Base-by-base conservation (phyloP, 2,329 filamentous ascomycete genomes). In the Aspergillus pseudoglaucus region DNA sequence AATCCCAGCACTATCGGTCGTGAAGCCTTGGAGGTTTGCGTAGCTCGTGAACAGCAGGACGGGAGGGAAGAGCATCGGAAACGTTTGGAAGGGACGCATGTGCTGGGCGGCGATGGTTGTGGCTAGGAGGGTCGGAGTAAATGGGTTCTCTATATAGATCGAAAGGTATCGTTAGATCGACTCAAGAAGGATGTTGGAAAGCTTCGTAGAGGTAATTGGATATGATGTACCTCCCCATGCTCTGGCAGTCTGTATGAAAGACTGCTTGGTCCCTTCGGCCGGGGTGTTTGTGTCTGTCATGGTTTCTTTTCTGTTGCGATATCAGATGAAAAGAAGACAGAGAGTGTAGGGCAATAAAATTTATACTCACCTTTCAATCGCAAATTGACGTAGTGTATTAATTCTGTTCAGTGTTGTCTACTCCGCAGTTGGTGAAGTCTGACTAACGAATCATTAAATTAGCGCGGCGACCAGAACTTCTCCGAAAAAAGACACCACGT, bases 51-150 rank as follows among this genome's bases (percentile, higher is more conserved):
- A 83, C 49, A 86, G 74, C 3, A 87, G 73, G 47, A 84, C 70
- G 2, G 83, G 82, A 4, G 83, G 78, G 62, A 87, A 86, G 53
- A 83, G 66, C 77, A 87, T 82, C 3, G 83, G 83, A 0, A 87
- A 71, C 6, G 74, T 61, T 61, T 83, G 82, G 65, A 84, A 81
- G 6, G 84, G 83, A n/a, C 81, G 80, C 39, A 78, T 72, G 69
- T 85, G 80, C 58, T 85, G 81, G 9, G 82, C 81, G 37, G 82
- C 78, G 55, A 86, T 78, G 39, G 87, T 72, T 7, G 82, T 83
- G 48, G 84, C 83, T 39, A 85, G 77, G 10, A 84, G 66, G 9
- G 79, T 82, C 20, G 84, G 79, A 2, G 83, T 81, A 27, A 87
- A 75, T 7, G 83, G 76, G 50, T 78, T 81, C 66, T 83, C 83